Evolutionary conservation across 805 yeast genomes (phyloP).

Genomic region (Ogataea paraovalis): DNA sequence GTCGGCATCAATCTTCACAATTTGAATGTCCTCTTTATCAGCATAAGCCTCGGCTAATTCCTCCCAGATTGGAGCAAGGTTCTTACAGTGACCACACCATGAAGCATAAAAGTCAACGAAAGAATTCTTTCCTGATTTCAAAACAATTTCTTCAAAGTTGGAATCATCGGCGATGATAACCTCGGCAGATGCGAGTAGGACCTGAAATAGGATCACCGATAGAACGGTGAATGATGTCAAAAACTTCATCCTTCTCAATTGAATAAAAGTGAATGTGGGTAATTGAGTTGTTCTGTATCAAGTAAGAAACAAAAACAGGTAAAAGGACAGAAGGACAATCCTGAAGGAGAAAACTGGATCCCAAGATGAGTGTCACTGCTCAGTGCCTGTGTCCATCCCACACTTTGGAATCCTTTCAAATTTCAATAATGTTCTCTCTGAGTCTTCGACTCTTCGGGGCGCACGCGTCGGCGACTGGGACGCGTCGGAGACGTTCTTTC

Average conservation of each 20-base stretch:
- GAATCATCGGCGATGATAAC: conserved; percentile 44
- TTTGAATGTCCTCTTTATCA: conserved; percentile 21
- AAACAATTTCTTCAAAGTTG: conserved; percentile 52
- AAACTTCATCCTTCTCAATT: background rate
- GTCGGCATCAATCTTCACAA: conserved; percentile 58
- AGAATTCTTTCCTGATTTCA: conserved; percentile 63
- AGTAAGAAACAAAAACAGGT: too few relatives aligned
- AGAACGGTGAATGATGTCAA: background rate
- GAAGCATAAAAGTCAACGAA: conserved; percentile 73
- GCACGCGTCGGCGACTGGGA: too few relatives aligned
- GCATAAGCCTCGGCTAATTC: conserved; percentile 22
- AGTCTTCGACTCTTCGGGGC: too few relatives aligned
- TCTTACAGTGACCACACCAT: conserved; percentile 71
- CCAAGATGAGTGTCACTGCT: too few relatives aligned
- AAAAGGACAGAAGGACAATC: too few relatives aligned
- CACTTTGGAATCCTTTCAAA: too few relatives aligned
- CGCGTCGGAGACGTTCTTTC: too few relatives aligned
- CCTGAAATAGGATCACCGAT: background rate
- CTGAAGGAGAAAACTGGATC: too few relatives aligned
- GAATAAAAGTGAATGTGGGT: background rate
- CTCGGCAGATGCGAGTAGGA: conserved; percentile 9
- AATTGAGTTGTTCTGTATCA: too few relatives aligned
- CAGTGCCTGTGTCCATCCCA: too few relatives aligned
- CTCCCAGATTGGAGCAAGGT: conserved; percentile 47
- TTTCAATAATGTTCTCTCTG: too few relatives aligned